Base-by-base conservation (phyloP, 2,329 filamentous ascomycete species). In the Phialophora tarda region DNA sequence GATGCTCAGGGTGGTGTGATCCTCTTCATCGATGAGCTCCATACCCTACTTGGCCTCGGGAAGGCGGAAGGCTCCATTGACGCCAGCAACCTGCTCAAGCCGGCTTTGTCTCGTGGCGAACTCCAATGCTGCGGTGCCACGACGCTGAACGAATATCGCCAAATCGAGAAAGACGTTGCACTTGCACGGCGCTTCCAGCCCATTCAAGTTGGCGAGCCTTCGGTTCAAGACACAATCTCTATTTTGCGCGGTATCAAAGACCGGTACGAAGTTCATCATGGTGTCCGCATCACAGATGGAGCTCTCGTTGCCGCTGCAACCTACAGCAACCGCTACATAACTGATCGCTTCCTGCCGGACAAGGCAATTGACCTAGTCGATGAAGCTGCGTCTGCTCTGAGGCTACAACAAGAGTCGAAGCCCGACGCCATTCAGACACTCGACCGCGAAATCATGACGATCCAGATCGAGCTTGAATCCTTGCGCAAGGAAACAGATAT, bases 351-450 rank as follows among this genome's bases (percentile, higher is more conserved):
- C 78, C 82, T 98, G 0, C 95, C 95, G 0, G 95, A 99, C 79
- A 98, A 98, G 77, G 95, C 95, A 2, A 98, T 99, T 69, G 95
- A 98, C 77, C 80, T 98, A 17, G 95, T 99, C 77, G 95, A 98
- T 71, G 95, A 98, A 79, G 95, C 95, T 10, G 93, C 94, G 1
- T 96, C 91, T 67, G 92, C 93, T 24, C 82, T 98, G 10, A 88
- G 96, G 53, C 80, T 98, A 34, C 94, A 98, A 75, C 95, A 98
- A 78, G 95, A 99, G 78, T 97, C 92, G 73, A 98, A 97, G 73
- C 95, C 95, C 0, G 95, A 98, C 72, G 89, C 94, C 8, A 97
- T 99, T 38, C 92, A 96, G 81, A 88, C 90, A 59, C 86, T 98
- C 1, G 94, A 98, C 74, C 91, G 96, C 68, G 92, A 93, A 74